A percentile compares a stretch with the other conserved stretches of the same genome.
Conservation (phyloP, 2,329 filamentous ascomycete genomes). For the Talaromyces atroroseus region DNA sequence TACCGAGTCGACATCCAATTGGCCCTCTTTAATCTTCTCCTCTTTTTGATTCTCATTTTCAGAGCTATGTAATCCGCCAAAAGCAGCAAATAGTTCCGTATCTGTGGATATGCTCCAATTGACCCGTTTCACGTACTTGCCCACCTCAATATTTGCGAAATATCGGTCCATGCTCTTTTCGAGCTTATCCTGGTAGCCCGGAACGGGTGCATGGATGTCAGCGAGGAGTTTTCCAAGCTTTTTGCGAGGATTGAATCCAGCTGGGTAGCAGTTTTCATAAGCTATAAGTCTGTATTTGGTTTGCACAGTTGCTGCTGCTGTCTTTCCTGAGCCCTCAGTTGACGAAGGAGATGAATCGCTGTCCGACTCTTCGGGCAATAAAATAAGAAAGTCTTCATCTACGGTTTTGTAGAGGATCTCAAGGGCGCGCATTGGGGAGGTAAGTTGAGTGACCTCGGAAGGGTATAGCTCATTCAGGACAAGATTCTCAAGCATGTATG, state of each 20-base stretch:
- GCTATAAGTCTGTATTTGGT: slow-evolving; percentile 51
- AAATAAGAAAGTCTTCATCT: slow-evolving; percentile 57
- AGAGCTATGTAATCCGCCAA: slow-evolving; percentile 29
- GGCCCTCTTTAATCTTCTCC: slow-evolving; percentile 25
- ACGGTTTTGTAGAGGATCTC: slow-evolving; percentile 47
- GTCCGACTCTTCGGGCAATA: slow-evolving; percentile 41
- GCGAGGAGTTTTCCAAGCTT: slow-evolving; percentile 51
- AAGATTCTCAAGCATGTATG: slow-evolving; percentile 40
- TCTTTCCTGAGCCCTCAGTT: not conserved
- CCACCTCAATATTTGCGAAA: slow-evolving; percentile 21
- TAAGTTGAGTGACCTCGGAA: slow-evolving; percentile 24
- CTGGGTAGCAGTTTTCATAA: slow-evolving; percentile 53
- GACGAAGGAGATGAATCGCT: not conserved
- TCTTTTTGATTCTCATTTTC: slow-evolving; percentile 18
- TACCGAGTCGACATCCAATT: slow-evolving; percentile 43
- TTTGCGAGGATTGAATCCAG: slow-evolving; percentile 52
- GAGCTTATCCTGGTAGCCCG: slow-evolving; percentile 24
- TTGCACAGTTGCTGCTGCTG: slow-evolving; percentile 19
- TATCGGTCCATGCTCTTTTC: slow-evolving; percentile 29
- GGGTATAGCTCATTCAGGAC: slow-evolving; percentile 42
- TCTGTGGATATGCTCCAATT: slow-evolving; percentile 46
- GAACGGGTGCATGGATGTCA: slow-evolving; percentile 51
- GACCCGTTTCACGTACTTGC: slow-evolving; percentile 44
- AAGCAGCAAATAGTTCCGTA: slow-evolving; percentile 37
- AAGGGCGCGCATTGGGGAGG: slow-evolving; percentile 38